Conservation (phyloP, 345 rosid genomes). For the Brassica juncea region DNA sequence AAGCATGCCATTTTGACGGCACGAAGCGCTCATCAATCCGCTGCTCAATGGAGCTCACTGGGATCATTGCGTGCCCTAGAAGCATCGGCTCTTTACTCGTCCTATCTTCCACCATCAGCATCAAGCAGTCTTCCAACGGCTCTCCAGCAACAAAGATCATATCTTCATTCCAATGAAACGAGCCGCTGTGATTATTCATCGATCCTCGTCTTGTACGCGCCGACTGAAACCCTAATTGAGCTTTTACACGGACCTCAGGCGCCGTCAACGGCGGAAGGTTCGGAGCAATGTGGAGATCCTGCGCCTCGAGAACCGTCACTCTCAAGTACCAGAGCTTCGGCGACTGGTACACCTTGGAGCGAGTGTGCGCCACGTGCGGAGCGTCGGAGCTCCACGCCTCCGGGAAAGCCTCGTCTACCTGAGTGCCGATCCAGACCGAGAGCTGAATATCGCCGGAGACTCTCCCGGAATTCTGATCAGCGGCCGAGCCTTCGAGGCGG, state of each 20-base stretch:
- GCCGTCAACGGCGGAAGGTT: conserved; percentile 83
- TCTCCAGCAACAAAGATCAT: conserved; percentile 88
- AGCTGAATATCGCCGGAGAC: conserved; percentile 88
- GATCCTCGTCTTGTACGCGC: conserved; percentile 76
- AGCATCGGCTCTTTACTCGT: conserved; percentile 55
- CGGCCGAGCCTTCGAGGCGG: conserved; percentile 60
- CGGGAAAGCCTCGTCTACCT: conserved; percentile 90
- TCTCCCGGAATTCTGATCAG: conserved; percentile 45
- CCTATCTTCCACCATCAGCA: conserved; percentile 73
- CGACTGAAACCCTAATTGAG: conserved; percentile 78
- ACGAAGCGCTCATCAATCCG: conserved; percentile 77
- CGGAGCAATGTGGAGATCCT: conserved; percentile 73
- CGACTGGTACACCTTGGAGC: conserved; percentile 93
- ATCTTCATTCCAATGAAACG: conserved; percentile 92
- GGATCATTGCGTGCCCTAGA: conserved; percentile 64
- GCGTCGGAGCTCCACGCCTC: conserved; percentile 93
- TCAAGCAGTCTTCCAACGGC: conserved; percentile 77
- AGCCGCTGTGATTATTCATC: conserved; percentile 66
- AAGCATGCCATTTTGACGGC: conserved; percentile 65
- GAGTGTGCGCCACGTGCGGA: conserved; percentile 79
- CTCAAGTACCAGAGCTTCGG: conserved; percentile 96
- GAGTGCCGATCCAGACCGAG: conserved; percentile 93
- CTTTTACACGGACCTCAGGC: conserved; percentile 83
- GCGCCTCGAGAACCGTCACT: conserved; percentile 82
- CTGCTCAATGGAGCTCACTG: conserved; percentile 75